Evolutionary conservation across 2,329 filamentous ascomycete species (phyloP).

Genomic region (Hymenoscyphus fructigenus): DNA sequence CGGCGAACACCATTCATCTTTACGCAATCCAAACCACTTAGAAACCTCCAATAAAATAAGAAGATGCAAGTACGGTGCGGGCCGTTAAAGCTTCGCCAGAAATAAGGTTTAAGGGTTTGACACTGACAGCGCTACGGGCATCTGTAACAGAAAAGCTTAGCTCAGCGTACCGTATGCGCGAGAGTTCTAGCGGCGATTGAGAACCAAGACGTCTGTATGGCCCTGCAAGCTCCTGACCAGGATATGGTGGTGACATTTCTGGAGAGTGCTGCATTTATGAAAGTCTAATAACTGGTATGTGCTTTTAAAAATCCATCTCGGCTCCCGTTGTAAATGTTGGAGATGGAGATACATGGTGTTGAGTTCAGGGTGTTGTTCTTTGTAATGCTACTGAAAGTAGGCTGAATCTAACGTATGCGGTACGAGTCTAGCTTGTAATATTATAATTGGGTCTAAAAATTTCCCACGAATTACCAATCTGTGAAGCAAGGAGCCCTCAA

Average conservation of each 20-base stretch:
- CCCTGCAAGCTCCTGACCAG: neutral
- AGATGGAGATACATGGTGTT: neutral
- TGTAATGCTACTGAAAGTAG: neutral
- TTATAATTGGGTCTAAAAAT: no score
- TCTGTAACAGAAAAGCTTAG: no score
- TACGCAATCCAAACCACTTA: neutral
- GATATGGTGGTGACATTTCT: neutral
- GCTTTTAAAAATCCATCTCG: neutral
- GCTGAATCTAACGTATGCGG: no score
- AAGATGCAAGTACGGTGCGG: no score
- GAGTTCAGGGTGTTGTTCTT: neutral
- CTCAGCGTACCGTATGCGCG: no score
- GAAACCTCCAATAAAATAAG: neutral
- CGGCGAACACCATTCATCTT: neutral
- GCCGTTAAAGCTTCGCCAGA: no score
- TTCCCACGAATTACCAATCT: no score
- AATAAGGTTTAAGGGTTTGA: no score
- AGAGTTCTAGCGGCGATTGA: neutral
- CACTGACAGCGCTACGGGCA: no score
- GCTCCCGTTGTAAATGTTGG: neutral
- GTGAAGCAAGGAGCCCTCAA: no score
- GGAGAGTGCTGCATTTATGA: neutral
- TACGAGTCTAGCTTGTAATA: no score
- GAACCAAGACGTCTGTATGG: neutral
- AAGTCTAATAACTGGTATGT: neutral